Base-by-base conservation (phyloP, 495 filamentous ascomycete species). In the Xanthoparmelia taractica region DNA sequence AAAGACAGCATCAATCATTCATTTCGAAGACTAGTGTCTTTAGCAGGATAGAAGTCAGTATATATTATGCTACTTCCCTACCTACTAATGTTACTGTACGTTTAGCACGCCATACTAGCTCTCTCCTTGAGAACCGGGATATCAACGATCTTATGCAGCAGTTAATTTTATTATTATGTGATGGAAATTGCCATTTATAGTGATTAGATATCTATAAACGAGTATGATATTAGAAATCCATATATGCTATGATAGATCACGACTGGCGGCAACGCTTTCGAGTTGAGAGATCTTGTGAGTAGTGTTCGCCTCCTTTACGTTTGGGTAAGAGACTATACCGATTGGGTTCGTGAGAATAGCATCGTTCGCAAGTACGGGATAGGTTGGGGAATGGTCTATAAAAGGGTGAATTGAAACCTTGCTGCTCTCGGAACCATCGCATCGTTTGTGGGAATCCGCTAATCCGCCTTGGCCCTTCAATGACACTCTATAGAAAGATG, bases 341-440 rank as follows among this genome's bases (percentile, higher is more conserved):
- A n/a, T 43, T 43, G 20, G 17, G 17, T 43, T n/a, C 15, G 4
- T 43, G 17, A 7, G 2, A 20, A n/a, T 43, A 8, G 15, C 17
- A 43, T 20, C 4, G 4, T 43, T 43, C 4, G 17, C 17, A 43
- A 8, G 15, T 8, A 43, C 1, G 2, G 0, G 15, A 8, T 43
- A 8, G 15, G 8, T 43, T 8, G 17, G 17, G 54, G n/a, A 34
- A 36, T 0, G 31, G 8, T n/a, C 18, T 57, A 4, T 13, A 66
- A 59, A 61, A 66, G 52, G n/a, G 38, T 33, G 40, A 12, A 18
- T 59, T 34, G 17, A 59, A 37, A 11, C 40, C 18, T 59, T 59
- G 38, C 11, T 59, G 38, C 8, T 47, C 18, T 43, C 17, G 17
- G 31, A 59, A 59, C 38, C 38, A 59, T 29, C 29, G 37, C 17